Base-by-base conservation (phyloP, 768 basidiomycete species). In the Hypholoma sublateritium region DNA sequence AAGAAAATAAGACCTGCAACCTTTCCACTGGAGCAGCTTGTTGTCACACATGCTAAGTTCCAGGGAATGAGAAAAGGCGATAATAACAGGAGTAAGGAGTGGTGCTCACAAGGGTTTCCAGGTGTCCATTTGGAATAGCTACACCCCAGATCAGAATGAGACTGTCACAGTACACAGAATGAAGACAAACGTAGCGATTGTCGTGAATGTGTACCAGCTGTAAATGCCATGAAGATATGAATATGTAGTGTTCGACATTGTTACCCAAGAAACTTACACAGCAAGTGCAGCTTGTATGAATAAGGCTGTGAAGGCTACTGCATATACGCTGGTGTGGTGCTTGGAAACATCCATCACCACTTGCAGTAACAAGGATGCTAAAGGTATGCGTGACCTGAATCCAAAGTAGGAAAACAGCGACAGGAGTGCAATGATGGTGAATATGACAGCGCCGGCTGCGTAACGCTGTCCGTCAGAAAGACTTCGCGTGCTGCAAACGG, bases 271-370 rank as follows among this genome's bases (percentile, higher is more conserved):
- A 19, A 75, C 85, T 65, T 70, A 88, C 82, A 91, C 85, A 42
- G 84, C 83, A 44, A 90, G 67, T 2, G 80, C 83, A 2, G 91
- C 85, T 64, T 93, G 89, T 2, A 90, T 48, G 48, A 91, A 62
- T n/a, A 93, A 74, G 3, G 89, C 84, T 41, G 77, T 63, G 61
- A 93, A 83, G 1, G 86, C 87, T 12, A 93, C 89, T n/a, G 82
- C 75, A 65, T 89, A 93, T 19, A 94, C 91, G 51, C 84, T 85
- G 54, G 79, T 83, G 67, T 93, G 90, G 65, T 92, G 89, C 64
- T 92, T 93, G 41, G 89, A 82, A 19, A 93, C 80, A 61, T 93
- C 91, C 79, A 93, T 90, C 6, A 89, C 87, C 22, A 90, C 85
- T 70, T 93, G 90, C 3, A 94, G 79, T 2, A 93, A 80, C 6